Evolutionary conservation across 2,329 filamentous ascomycete species (phyloP), one percentile per base, ranked within the genome.

Genomic region (Ampelomyces quisqualis): DNA sequence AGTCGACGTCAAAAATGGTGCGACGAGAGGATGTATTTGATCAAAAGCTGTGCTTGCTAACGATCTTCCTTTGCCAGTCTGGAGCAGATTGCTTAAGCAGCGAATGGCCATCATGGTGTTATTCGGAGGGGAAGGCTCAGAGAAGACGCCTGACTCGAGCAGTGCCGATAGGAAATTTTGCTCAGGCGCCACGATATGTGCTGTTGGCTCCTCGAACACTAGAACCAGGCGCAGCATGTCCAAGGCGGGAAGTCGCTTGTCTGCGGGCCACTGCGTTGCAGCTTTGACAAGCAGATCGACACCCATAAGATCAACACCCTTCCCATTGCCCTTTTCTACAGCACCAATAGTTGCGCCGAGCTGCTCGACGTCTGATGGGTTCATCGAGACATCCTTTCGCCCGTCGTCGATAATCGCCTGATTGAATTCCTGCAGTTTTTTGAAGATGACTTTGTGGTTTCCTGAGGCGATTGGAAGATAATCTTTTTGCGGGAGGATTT

Each of bases 141-240:
- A 77, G 38, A 85, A 81, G 2, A 82, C 75, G 1, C 69, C 79
- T 35, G 76, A 80, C 29, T 64, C 65, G 22, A 82, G 74, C 5
- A 96, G 70, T 1, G 73, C 70, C 6, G 78, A 71, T 3, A 86
- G 66, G n/a, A 90, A 71, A 23, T 80, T 83, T 3, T 73, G 73
- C 20, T 76, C 71, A 2, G 72, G 69, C 1, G 76, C 69, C 35
- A 80, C 76, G 0, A 71, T 71, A 34, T 80, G 79, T 6, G 78
- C 76, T 2, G 88, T 85, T n/a, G 82, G 79, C 1, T 78, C 70
- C 0, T 87, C 80, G 6, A 77, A 78, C 1, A 83, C 81, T 1
- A 87, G 85, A 19, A 93, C 75, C 34, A 94, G 82, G n/a, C 93
- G 87, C 4, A 97, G 77, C 1, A 97, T 75, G 65, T 97, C 93